A percentile compares a stretch with the other conserved stretches of the same genome.
phyloP scores from a whole-genome alignment of 805 yeast genomes.

The Candida orba region DNA sequence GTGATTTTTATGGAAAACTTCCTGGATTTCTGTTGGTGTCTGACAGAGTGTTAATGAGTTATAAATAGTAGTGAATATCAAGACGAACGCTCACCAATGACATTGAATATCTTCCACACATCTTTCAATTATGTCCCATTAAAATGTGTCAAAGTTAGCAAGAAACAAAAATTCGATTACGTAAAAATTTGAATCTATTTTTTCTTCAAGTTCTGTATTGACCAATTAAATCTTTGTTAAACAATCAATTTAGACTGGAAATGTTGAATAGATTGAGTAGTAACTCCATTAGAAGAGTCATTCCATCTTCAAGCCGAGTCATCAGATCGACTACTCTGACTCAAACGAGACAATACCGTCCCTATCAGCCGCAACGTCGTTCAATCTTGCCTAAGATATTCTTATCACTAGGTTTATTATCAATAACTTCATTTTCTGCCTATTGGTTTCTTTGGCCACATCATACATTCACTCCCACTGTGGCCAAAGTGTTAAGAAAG shows the following conservation, averaged over 20 bases:
- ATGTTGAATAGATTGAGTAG: neutral
- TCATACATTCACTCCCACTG: slow-evolving; percentile 60
- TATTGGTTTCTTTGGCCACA: slow-evolving; percentile 55
- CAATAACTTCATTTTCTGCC: slow-evolving; percentile 20
- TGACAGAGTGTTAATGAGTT: no score
- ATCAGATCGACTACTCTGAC: no score
- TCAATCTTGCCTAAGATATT: slow-evolving; percentile 7
- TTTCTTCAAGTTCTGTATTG: no score
- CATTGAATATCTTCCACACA: slow-evolving; percentile 61
- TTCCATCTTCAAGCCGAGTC: no score
- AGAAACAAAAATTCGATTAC: neutral
- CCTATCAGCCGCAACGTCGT: neutral
- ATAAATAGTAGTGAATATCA: neutral
- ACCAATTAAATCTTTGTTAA: no score
- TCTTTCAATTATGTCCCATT: slow-evolving; percentile 13
- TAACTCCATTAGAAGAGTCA: neutral
- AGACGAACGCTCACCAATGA: slow-evolving; percentile 29
- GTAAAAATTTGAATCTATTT: neutral
- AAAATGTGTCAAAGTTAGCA: neutral
- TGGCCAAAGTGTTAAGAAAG: slow-evolving; percentile 63
- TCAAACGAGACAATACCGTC: neutral
- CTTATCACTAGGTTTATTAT: slow-evolving; percentile 19
- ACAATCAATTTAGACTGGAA: no score
- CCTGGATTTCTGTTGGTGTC: slow-evolving; percentile 4
- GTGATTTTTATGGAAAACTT: slow-evolving; percentile 8